Conservation (phyloP, 1,284 basidiomycete genomes). For the Hemileia vastatrix region DNA sequence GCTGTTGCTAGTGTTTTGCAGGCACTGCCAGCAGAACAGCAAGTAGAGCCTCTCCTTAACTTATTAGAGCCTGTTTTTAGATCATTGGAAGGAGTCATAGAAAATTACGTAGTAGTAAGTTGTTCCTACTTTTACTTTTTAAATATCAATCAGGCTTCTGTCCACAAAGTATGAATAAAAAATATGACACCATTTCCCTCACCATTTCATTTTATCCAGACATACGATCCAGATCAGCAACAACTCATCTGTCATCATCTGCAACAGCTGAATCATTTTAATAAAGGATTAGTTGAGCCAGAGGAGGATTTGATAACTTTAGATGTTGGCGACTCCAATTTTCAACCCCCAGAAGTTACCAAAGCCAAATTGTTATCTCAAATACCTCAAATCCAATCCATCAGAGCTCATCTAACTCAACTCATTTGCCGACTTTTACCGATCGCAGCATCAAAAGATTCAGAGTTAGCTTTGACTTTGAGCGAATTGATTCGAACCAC, state of each 20-base stretch:
- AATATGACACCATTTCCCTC: not conserved
- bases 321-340: constrained; percentile 28
- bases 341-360: constrained; percentile 11
- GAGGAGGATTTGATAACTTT: constrained; percentile 36
- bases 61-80: not conserved
- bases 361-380: constrained; percentile 14
- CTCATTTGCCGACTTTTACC: constrained; percentile 27
- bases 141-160: too few relatives aligned
- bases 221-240: constrained; percentile 19
- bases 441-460: constrained; percentile 12
- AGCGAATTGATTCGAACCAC: constrained; percentile 7
- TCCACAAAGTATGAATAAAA: constrained; percentile 19
- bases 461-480: not conserved
- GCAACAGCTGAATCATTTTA: constrained; percentile 30
- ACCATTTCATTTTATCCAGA: constrained; percentile 2
- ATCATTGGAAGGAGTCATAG: constrained; percentile 1
- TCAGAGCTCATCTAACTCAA: constrained; percentile 23
- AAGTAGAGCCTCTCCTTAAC: constrained; percentile 27
- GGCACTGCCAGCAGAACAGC: constrained; percentile 27
- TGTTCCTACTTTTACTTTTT: too few relatives aligned
- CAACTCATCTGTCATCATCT: constrained; percentile 31
- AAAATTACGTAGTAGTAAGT: constrained; percentile 4
- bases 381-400: constrained; percentile 24
- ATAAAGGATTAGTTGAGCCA: constrained; percentile 34
- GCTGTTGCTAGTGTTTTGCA: constrained; percentile 37